Percentiles rank a stretch among this genome's conserved stretches.
These are phyloP conservation scores for Arthrocladium fulminans DNA, from an alignment of 2,329 filamentous ascomycete genomes.

Conservation along the genomic window DNA sequence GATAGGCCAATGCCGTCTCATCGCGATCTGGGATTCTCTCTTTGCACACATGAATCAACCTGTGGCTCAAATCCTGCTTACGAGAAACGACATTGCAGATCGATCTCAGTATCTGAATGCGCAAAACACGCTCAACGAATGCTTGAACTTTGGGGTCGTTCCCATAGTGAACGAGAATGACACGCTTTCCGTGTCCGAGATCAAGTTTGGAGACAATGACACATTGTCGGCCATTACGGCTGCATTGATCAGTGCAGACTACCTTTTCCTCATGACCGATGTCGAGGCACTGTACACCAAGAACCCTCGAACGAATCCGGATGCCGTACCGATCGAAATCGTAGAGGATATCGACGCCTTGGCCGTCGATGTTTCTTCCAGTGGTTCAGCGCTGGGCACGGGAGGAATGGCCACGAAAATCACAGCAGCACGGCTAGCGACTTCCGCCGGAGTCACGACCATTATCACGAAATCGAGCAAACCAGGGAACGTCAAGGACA, in stretches of 20 bases:
- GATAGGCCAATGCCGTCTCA: constrained; percentile 89
- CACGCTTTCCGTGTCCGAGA: constrained; percentile 90
- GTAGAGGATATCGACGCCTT: constrained; percentile 80
- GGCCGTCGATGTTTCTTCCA: constrained; percentile 80
- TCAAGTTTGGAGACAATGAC: constrained; percentile 99
- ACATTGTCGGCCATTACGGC: constrained; percentile 93
- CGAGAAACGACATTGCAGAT: constrained; percentile 92
- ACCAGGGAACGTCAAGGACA: constrained; percentile 81
- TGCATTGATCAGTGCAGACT: constrained; percentile 93
- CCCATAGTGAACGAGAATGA: constrained; percentile 99
- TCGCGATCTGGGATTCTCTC: constrained; percentile 89
- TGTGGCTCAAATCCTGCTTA: constrained; percentile 88
- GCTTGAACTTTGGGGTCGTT: constrained; percentile 90
- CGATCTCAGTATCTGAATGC: constrained; percentile 92
- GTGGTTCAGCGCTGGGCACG: constrained; percentile 80
- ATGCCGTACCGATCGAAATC: constrained; percentile 82
- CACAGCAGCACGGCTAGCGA: constrained; percentile 81
- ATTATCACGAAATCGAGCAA: constrained; percentile 91
- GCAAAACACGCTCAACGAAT: constrained; percentile 84
- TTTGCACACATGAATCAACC: constrained; percentile 83
- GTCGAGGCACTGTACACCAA: constrained; percentile 96
- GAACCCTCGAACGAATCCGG: constrained; percentile 76
- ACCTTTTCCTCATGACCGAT: constrained; percentile 97
- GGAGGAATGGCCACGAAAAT: constrained; percentile 98
- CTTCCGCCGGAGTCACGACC: constrained; percentile 88